Percentiles rank a stretch among this genome's conserved stretches.
Conservation (phyloP, 257 asterid genomes). For the Ocimum tenuiflorum region DNA sequence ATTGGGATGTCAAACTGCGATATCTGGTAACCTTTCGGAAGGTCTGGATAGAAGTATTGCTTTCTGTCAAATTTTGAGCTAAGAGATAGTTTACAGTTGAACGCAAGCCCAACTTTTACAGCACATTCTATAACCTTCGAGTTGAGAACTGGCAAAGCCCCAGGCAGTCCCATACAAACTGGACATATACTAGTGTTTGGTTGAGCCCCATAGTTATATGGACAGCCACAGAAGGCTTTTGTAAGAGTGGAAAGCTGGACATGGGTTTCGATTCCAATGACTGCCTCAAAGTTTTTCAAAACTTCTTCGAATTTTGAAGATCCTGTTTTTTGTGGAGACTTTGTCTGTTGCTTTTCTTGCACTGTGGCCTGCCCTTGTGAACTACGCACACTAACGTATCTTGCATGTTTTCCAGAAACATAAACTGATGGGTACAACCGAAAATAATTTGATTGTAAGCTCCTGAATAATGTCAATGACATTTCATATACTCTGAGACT, state of each 20-base stretch:
- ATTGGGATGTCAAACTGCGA: constrained; percentile 94
- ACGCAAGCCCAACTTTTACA: constrained; percentile 78
- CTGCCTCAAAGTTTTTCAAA: constrained; percentile 66
- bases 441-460: constrained; percentile 49
- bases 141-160: constrained; percentile 90
- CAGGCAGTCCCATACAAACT: constrained; percentile 92
- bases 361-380: constrained; percentile 43
- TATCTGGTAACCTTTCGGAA: constrained; percentile 96
- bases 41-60: constrained; percentile 92
- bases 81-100: constrained; percentile 63
- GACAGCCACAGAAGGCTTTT: constrained; percentile 54
- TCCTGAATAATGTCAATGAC: constrained; percentile 75
- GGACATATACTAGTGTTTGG: constrained; percentile 91
- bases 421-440: constrained; percentile 49
- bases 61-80: constrained; percentile 88
- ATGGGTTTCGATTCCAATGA: constrained; percentile 92
- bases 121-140: constrained; percentile 81
- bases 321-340: constrained; percentile 32
- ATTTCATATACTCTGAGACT: constrained; percentile 26
- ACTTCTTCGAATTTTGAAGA: constrained; percentile 40
- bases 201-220: constrained; percentile 62
- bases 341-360: constrained; percentile 53
- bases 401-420: constrained; percentile 40
- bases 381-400: constrained; percentile 37
- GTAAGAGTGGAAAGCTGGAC: constrained; percentile 67